These are phyloP conservation scores for Candida wancherniae DNA, from an alignment of 805 yeast species.

Conservation along the genomic window DNA sequence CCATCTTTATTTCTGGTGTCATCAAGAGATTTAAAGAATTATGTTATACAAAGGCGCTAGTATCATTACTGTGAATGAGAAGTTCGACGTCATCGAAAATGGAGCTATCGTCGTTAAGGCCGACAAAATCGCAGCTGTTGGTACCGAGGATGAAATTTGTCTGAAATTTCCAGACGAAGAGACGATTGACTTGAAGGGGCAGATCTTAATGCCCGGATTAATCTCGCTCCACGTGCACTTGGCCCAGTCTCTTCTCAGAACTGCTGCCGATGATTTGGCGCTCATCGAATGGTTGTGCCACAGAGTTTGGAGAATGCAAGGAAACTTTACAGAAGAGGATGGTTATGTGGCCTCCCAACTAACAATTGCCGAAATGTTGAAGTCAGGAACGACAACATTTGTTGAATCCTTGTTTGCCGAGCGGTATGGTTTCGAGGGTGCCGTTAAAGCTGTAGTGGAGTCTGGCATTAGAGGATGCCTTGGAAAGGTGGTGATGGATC, in stretches of 20 bases:
- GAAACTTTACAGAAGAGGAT: constrained; percentile 13
- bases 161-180: constrained; percentile 5
- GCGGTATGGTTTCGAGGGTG: constrained; percentile 14
- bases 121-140: constrained; percentile 12
- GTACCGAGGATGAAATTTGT: constrained; percentile 3
- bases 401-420: constrained; percentile 15
- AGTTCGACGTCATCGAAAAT: constrained; percentile 10
- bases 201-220: constrained; percentile 13
- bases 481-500: constrained; percentile 16
- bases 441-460: constrained; percentile 13
- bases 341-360: constrained; percentile 15
- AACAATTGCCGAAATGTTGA: constrained; percentile 14
- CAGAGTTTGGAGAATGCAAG: constrained; percentile 15
- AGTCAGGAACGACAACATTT: constrained; percentile 15
- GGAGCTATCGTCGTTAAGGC: constrained; percentile 12
- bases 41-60: constrained; percentile 12
- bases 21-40: too few relatives aligned
- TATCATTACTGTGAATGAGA: constrained; percentile 11
- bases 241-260: constrained; percentile 12
- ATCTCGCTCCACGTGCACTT: constrained; percentile 15
- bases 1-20: too few relatives aligned
- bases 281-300: constrained; percentile 15
- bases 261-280: constrained; percentile 14
- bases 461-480: constrained; percentile 16
- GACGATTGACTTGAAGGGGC: constrained; percentile 6